phyloP scores from a whole-genome alignment of 306 rosid genomes.

The Dalbergia cultrata region DNA sequence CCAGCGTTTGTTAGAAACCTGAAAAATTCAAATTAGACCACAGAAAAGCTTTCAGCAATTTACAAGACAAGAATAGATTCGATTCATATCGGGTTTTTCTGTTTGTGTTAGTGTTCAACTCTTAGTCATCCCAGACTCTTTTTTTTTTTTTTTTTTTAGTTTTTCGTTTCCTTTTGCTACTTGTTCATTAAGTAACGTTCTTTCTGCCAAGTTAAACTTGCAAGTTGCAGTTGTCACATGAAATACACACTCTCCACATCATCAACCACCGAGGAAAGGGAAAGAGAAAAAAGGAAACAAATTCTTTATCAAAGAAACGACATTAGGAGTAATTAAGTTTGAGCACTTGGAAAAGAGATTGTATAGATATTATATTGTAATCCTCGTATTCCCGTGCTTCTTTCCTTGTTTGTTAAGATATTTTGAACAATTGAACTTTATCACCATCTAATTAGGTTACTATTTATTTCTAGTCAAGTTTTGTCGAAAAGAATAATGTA shows the following conservation, averaged over 20 bases:
- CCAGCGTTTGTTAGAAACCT: neutral
- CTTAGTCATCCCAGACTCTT: neutral
- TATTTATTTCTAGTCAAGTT: neutral
- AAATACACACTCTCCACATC: constrained; percentile 32
- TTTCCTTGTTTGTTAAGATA: constrained; percentile 40
- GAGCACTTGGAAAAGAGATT: constrained; percentile 14
- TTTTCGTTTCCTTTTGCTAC: constrained; percentile 6
- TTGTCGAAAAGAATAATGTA: neutral
- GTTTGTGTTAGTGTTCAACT: constrained; percentile 37
- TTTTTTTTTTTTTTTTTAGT: neutral
- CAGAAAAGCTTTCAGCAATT: neutral
- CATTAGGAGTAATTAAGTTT: neutral
- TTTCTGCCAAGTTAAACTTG: neutral
- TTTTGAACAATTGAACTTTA: neutral
- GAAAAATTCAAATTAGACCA: neutral
- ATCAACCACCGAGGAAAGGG: constrained; percentile 36
- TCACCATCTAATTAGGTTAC: neutral
- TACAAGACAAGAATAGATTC: neutral
- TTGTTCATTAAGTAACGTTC: constrained; percentile 41
- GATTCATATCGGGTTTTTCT: constrained; percentile 22
- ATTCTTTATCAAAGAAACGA: constrained; percentile 32
- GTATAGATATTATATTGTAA: neutral
- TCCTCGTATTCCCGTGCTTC: neutral
- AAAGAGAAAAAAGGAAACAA: constrained; percentile 29
- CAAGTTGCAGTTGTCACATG: constrained; percentile 41